Percentiles rank a stretch among this genome's conserved stretches.
These are phyloP conservation scores for Oropetium thomaeum DNA, from an alignment of 176 grass and related monocot species.

Conservation along the genomic window DNA sequence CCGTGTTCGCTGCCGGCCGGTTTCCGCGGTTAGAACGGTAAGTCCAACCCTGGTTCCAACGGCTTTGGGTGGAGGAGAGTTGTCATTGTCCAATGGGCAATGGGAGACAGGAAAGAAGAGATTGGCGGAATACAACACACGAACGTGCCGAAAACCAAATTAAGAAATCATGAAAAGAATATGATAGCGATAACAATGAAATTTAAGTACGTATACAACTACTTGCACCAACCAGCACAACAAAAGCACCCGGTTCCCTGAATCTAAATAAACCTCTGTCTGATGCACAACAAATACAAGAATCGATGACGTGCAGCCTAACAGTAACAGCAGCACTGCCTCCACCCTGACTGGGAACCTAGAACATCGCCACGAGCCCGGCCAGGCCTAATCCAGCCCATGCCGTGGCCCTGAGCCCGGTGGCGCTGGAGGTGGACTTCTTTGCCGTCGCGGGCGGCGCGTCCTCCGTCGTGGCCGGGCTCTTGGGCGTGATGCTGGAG, in stretches of 20 bases:
- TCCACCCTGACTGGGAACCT: slow-evolving; percentile 57
- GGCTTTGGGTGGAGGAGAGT: no score
- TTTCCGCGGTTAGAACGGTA: no score
- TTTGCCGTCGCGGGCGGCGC: slow-evolving; percentile 15
- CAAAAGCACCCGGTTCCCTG: slow-evolving; percentile 19
- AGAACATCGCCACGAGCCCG: slow-evolving; percentile 50
- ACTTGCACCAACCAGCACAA: neutral
- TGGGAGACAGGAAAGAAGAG: neutral
- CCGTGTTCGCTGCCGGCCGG: no score
- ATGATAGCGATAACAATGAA: neutral
- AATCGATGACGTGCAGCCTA: slow-evolving; percentile 33
- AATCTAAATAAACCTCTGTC: slow-evolving; percentile 27
- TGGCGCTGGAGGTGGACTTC: slow-evolving; percentile 23
- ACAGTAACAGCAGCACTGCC: slow-evolving; percentile 58
- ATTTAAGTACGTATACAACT: slow-evolving; percentile 2
- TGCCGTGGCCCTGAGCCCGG: slow-evolving; percentile 30
- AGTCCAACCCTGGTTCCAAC: neutral
- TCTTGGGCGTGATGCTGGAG: slow-evolving; percentile 31
- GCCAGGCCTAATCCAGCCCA: slow-evolving; percentile 19
- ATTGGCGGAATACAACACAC: no score
- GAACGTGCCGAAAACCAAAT: neutral
- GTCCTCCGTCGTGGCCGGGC: slow-evolving; percentile 1
- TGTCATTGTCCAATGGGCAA: neutral
- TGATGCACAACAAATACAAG: slow-evolving; percentile 15
- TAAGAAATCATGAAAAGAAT: neutral